Percentiles rank a stretch among this genome's conserved stretches.
Evolutionary conservation across 148 eudicot species (phyloP).

Genomic region (Suaeda aralocaspica): DNA sequence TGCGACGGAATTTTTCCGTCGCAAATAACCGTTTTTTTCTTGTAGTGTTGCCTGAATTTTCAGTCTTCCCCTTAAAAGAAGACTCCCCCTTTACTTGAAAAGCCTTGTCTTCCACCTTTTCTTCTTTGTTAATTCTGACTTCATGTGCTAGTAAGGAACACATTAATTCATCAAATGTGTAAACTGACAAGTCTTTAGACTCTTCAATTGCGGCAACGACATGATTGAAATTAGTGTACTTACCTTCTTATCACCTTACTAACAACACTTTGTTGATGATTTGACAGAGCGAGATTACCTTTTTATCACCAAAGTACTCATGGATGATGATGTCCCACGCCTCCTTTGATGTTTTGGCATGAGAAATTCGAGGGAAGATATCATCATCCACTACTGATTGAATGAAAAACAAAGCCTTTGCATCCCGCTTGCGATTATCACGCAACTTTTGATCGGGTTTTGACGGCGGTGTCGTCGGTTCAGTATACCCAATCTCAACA

Average conservation of each 20-base stretch:
- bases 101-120: not conserved
- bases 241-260: not conserved
- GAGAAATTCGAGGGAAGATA: not conserved
- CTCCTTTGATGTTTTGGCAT: not conserved
- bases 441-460: not conserved
- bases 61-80: too few relatives aligned
- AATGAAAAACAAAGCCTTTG: too few relatives aligned
- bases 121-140: not conserved
- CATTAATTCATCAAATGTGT: not conserved
- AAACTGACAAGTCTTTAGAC: not conserved
- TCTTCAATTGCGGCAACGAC: not conserved
- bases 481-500: too few relatives aligned
- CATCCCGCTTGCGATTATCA: not conserved
- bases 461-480: too few relatives aligned
- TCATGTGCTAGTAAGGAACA: not conserved
- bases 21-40: too few relatives aligned
- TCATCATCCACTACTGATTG: not conserved
- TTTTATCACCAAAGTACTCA: not conserved
- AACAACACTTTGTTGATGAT: not conserved
- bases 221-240: not conserved
- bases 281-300: not conserved
- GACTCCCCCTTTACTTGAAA: too few relatives aligned
- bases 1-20: too few relatives aligned
- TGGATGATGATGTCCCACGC: not conserved
- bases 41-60: too few relatives aligned